Base-by-base conservation (phyloP, 164 flowering plant genomes). In the Vitis rupestris region DNA sequence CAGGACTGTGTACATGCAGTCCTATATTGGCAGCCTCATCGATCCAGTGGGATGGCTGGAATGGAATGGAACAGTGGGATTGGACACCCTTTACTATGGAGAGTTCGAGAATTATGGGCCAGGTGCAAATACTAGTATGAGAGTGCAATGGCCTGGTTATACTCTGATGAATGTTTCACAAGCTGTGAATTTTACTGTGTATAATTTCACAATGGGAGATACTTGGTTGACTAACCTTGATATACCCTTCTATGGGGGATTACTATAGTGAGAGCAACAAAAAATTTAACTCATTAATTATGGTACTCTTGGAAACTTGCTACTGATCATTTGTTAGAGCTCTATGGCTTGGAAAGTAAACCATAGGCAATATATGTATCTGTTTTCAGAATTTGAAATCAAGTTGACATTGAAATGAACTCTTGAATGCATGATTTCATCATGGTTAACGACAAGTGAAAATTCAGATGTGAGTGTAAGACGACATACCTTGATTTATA, bases 101-200 rank as follows among this genome's bases (percentile, higher is more conserved):
- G 90, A 86, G 81, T 86, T 53, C 59, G 59, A 66, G 54, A 86
- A 86, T 62, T 61, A 76, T 49, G 90, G 90, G 0, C 84, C 86
- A 0, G 84, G 90, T 2, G 78, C 90, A 0, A 70, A 78, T 17
- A 86, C 85, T 1, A 76, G 70, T 8, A 30, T 16, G 73, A 75
- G 88, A 63, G 88, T 86, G 2, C 63, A 76, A 3, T 86, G 90
- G 88, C 82, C 79, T 49, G 88, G 87, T 59, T 84, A 75, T 60
- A 72, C 17, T 17, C 11, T 77, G 59, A 73, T 86, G 84, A 79
- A 76, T 64, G 72, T 65, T 59, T 30, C 82, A 3, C 75, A 82
- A 50, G 89, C 89, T 65, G 2, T 65, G 64, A 76, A 78, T 57
- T 86, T 82, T 50, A 86, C 89, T 1, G 86, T 82, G 1, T 72